phyloP scores from a whole-genome alignment of 108 stramenopile genomes.

The Skeletonema marinoi region DNA sequence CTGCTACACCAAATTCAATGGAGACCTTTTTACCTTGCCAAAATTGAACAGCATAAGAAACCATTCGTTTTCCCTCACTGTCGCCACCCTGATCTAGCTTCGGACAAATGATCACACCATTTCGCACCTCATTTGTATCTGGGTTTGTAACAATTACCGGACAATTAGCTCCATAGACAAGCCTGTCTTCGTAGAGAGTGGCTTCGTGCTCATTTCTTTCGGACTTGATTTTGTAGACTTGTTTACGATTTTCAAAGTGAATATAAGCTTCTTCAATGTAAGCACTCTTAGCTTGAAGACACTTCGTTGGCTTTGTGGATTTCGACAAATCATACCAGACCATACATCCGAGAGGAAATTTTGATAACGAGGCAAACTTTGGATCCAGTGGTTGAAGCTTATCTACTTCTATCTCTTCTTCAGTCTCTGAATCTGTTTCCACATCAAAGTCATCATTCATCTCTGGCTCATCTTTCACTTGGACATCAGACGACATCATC shows the following conservation, averaged over 20 bases:
- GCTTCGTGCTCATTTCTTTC: not conserved
- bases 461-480: not conserved
- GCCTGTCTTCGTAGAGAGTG: not conserved
- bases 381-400: not conserved
- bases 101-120: not conserved
- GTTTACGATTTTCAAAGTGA: not conserved
- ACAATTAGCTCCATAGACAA: not conserved
- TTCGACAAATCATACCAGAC: not conserved
- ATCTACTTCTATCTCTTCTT: not conserved
- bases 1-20: not conserved
- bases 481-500: not conserved
- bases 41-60: not conserved
- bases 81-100: not conserved
- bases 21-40: not conserved
- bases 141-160: not conserved
- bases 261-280: not conserved
- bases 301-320: not conserved
- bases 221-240: not conserved
- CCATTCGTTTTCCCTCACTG: not conserved
- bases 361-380: not conserved
- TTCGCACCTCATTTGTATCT: not conserved
- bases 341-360: not conserved
- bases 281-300: not conserved
- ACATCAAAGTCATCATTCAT: not conserved
- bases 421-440: not conserved